Conservation (phyloP, 768 basidiomycete genomes). For the Leucocoprinus leucothites region DNA sequence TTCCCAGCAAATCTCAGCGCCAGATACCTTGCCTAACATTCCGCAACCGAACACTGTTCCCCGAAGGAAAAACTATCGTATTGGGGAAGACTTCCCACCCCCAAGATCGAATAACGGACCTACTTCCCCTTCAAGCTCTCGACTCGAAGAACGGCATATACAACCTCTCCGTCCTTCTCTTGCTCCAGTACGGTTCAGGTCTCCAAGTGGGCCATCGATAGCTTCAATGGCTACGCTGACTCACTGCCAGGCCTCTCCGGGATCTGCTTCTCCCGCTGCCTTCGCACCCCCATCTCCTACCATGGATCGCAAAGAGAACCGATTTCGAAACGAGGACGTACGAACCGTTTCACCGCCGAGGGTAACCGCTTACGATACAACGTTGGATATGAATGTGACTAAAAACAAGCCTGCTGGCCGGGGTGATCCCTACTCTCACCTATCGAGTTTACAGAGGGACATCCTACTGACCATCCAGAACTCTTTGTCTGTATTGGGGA, state of each 20-base stretch:
- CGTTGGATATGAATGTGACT: not conserved
- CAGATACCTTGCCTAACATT: not conserved
- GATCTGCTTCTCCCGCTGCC: not conserved
- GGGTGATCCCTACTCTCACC: conserved; percentile 20
- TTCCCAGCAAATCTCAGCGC: not conserved
- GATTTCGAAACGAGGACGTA: not conserved
- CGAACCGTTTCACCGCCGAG: not conserved
- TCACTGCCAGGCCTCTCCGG: not conserved
- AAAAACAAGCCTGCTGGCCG: not conserved
- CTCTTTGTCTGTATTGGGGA: not conserved
- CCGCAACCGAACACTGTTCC: not conserved
- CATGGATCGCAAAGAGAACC: not conserved
- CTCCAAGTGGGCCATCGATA: not conserved
- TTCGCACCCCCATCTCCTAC: not conserved
- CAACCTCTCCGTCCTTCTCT: conserved; percentile 17
- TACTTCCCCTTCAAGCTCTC: not conserved
- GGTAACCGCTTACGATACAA: not conserved
- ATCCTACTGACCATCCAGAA: conserved; percentile 18
- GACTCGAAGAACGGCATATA: not conserved
- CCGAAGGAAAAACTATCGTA: not conserved
- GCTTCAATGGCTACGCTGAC: not conserved
- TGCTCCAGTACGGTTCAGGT: conserved; percentile 17
- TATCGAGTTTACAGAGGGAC: conserved; percentile 19
- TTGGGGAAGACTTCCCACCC: not conserved
- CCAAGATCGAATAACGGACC: not conserved